Evolutionary conservation across 2,329 filamentous ascomycete species (phyloP).

Genomic region (Pseudogymnoascus sp.): DNA sequence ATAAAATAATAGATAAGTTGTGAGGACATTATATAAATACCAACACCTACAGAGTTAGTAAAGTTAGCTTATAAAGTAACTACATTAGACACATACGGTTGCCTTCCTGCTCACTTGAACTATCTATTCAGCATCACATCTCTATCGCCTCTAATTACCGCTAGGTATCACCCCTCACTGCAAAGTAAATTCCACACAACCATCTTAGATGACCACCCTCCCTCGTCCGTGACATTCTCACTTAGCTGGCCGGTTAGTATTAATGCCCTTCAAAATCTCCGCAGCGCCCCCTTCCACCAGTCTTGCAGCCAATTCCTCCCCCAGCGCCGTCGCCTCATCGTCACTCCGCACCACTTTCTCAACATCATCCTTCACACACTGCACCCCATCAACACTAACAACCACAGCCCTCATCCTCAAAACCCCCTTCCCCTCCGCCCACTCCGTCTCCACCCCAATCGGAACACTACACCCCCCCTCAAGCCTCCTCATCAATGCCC

Average conservation of each 20-base stretch:
- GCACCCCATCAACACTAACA: constrained; percentile 64
- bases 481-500: too few relatives aligned
- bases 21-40: background rate
- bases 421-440: too few relatives aligned
- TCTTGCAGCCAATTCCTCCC: constrained; percentile 46
- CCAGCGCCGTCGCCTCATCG: constrained; percentile 7
- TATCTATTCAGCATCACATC: too few relatives aligned
- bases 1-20: background rate
- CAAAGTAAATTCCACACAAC: background rate
- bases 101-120: too few relatives aligned
- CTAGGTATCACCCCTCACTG: too few relatives aligned
- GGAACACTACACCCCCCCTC: too few relatives aligned
- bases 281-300: constrained; percentile 59
- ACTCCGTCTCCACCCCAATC: too few relatives aligned
- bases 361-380: constrained; percentile 6
- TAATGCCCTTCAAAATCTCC: constrained; percentile 70
- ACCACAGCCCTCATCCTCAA: constrained; percentile 76
- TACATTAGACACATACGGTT: too few relatives aligned
- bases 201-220: too few relatives aligned
- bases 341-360: background rate
- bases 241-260: constrained; percentile 28
- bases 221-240: background rate
- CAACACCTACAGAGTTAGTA: background rate
- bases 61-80: too few relatives aligned
- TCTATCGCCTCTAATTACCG: too few relatives aligned